These are phyloP conservation scores for Porphyrellus cyaneotinctus DNA, from an alignment of 768 basidiomycete genomes.

Conservation along the genomic window DNA sequence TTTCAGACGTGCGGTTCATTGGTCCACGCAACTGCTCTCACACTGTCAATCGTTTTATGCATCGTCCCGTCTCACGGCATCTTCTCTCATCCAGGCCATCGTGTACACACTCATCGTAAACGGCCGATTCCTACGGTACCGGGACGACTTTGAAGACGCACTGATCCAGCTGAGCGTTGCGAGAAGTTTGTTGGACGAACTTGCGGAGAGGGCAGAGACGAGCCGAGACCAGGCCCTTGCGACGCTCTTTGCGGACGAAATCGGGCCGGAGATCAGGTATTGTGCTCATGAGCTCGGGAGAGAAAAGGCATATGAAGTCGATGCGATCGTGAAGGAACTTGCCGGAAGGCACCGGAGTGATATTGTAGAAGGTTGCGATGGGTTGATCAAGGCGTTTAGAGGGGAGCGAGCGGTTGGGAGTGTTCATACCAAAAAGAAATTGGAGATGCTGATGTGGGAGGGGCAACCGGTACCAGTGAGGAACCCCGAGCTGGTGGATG, in stretches of 20 bases:
- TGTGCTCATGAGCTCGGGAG: conserved; percentile 87
- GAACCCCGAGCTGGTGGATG: conserved; percentile 88
- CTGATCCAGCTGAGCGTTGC: conserved; percentile 77
- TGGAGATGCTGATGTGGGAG: conserved; percentile 71
- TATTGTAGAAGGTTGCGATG: conserved; percentile 62
- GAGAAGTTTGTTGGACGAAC: conserved; percentile 63
- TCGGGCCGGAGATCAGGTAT: conserved; percentile 88
- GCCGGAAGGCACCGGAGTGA: conserved; percentile 52
- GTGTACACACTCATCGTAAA: conserved; percentile 78
- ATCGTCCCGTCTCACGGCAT: conserved; percentile 48
- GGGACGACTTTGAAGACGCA: conserved; percentile 71
- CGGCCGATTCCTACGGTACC: conserved; percentile 77
- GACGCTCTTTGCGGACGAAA: conserved; percentile 76
- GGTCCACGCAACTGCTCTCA: conserved; percentile 73
- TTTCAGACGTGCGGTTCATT: conserved; percentile 74
- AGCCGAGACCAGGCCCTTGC: conserved; percentile 88
- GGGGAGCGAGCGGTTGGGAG: conserved; percentile 37
- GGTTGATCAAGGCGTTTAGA: conserved; percentile 48
- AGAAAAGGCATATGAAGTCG: conserved; percentile 75
- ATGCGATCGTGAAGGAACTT: conserved; percentile 65
- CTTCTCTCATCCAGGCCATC: conserved; percentile 62
- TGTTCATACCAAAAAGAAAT: conserved; percentile 46
- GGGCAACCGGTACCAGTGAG: conserved; percentile 79
- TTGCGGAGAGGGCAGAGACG: conserved; percentile 59
- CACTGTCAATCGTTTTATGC: conserved; percentile 64